Evolutionary conservation across 1,139 yeast species (phyloP).

Genomic region (Saccharomycopsis phalli): DNA sequence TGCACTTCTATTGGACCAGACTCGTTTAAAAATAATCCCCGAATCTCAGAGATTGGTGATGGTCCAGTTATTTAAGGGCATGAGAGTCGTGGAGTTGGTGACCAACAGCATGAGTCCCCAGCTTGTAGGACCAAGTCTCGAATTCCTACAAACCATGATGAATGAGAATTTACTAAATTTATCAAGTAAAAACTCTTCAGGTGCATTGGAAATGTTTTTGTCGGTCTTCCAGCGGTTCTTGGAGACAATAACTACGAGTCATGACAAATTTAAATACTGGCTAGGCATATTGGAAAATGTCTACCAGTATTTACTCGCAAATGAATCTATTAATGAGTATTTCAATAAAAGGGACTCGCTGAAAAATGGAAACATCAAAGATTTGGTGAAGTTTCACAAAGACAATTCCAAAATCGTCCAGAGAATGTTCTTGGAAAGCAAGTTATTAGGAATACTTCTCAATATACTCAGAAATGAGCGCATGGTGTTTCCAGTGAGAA

Average conservation of each 20-base stretch:
- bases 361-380: constrained; percentile 14
- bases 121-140: neutral
- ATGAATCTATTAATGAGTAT: constrained; percentile 4
- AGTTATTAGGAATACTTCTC: constrained; percentile 4
- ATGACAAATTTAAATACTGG: neutral
- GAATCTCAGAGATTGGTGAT: neutral
- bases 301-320: constrained; percentile 7
- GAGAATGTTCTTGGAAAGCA: constrained; percentile 7
- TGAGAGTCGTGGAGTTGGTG: constrained; percentile 6
- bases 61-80: constrained; percentile 6
- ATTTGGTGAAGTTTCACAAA: constrained; percentile 17
- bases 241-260: neutral
- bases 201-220: constrained; percentile 1
- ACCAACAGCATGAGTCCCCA: too few species aligned
- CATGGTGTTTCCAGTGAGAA: neutral
- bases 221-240: neutral
- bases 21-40: neutral
- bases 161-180: constrained; percentile 2
- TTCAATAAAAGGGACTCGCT: constrained; percentile 7
- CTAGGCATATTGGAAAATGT: neutral
- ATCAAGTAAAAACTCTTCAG: neutral
- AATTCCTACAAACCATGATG: neutral
- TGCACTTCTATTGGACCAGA: neutral
- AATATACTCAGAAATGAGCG: neutral
- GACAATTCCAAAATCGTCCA: constrained; percentile 14